Evolutionary conservation across 179 eudicot genomes (phyloP), one percentile per base, ranked within the genome.

Genomic region (Amaranthus tricolor): DNA sequence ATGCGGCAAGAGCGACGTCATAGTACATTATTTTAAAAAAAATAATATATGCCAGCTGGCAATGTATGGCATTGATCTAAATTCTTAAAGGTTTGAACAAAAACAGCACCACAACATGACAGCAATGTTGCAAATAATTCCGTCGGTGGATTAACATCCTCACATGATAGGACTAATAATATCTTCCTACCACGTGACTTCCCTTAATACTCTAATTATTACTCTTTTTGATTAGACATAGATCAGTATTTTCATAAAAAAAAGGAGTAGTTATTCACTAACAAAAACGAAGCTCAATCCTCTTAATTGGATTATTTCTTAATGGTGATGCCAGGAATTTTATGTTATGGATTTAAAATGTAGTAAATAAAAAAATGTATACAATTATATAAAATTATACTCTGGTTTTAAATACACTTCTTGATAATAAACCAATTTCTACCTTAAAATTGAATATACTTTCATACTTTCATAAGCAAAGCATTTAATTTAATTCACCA

Each of bases 141-240:
- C 75, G 80, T 77, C 80, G 75, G 80, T 77, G 80, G 74, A 50
- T 48, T 63, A 53, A 52, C 70, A 14, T 54, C 60, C 76, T 74
- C 76, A 74, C 61, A 74, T 66, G 68, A 63, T 24, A 31, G 60
- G 43, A 56, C 53, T 9, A 65, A 31, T 70, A 71, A 62, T 77
- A 77, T 71, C 80, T 75, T n/a, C 75, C 57, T 61, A 65, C 40
- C 80, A 77, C 71, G 80, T 77, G 80, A 77, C 31, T 8, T 52
- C 54, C 31, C 72, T 69, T 51, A 68, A 69, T 31, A 69, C 72
- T 9, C 72, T 24, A 15, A 68, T 54, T 31, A 68, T 68, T 53
- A 49, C 13, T 55, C 6, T 15, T 56, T 56, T 6, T 6, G 61
- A 1, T 3, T 5, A 64, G 44, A 44, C 52, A 76, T 15, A 13